These are phyloP conservation scores for Candida saitoana DNA, from an alignment of 805 yeast genomes.

Conservation along the genomic window DNA sequence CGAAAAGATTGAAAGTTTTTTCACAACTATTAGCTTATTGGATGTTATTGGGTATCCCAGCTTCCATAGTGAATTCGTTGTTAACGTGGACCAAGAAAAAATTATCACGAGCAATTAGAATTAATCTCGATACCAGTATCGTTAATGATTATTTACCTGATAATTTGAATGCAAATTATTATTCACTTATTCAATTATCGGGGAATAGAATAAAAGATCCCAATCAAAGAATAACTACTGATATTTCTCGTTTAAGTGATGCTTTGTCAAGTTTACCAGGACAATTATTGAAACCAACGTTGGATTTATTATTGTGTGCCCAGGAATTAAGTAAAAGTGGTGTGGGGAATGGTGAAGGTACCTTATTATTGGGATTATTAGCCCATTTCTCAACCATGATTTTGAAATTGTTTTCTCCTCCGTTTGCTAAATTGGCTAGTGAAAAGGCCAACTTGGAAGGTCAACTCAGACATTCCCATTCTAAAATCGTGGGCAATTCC, in stretches of 20 bases:
- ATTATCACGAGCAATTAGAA: slow-evolving; percentile 56
- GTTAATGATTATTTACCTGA: slow-evolving; percentile 71
- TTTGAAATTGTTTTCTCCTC: slow-evolving; percentile 77
- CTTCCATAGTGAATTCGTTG: slow-evolving; percentile 71
- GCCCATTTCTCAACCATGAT: slow-evolving; percentile 77
- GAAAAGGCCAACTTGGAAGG: slow-evolving; percentile 80
- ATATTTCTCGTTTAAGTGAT: slow-evolving; percentile 66
- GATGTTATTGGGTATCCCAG: slow-evolving; percentile 85
- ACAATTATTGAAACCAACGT: slow-evolving; percentile 76
- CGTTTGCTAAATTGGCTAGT: slow-evolving; percentile 76
- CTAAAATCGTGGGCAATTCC: slow-evolving; percentile 69
- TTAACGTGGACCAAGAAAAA: slow-evolving; percentile 58
- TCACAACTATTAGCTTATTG: slow-evolving; percentile 62
- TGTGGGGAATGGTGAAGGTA: slow-evolving; percentile 73
- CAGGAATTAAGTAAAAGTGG: slow-evolving; percentile 65
- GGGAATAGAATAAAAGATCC: slow-evolving; percentile 59
- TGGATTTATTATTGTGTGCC: slow-evolving; percentile 77
- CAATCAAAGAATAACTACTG: slow-evolving; percentile 79
- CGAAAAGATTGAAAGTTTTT: slow-evolving; percentile 63
- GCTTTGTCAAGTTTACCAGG: slow-evolving; percentile 74
- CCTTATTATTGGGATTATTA: slow-evolving; percentile 69
- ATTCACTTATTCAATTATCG: slow-evolving; percentile 63
- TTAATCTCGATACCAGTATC: slow-evolving; percentile 59
- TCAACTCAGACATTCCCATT: slow-evolving; percentile 75
- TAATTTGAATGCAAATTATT: slow-evolving; percentile 64